These are phyloP conservation scores for Exophiala sideris DNA, from an alignment of 2,329 filamentous ascomycete genomes.

Conservation along the genomic window DNA sequence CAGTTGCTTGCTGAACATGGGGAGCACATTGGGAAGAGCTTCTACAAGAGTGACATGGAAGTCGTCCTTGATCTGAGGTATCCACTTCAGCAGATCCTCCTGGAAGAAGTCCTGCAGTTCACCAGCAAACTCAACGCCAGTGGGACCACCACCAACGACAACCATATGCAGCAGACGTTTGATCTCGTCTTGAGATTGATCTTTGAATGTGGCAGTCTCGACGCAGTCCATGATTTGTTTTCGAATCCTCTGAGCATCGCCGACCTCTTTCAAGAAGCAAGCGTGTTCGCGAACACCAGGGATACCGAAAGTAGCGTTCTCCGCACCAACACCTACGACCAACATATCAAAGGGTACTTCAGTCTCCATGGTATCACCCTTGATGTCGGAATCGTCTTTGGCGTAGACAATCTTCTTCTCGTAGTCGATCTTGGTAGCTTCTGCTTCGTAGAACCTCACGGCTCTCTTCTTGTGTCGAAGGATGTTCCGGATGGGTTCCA, in stretches of 20 bases:
- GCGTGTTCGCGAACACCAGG: slow-evolving; percentile 91
- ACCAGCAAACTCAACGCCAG: slow-evolving; percentile 96
- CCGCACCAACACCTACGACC: slow-evolving; percentile 92
- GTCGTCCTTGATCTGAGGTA: slow-evolving; percentile 89
- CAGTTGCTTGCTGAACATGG: slow-evolving; percentile 97
- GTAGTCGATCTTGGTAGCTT: slow-evolving; percentile 88
- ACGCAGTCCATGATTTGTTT: slow-evolving; percentile 99
- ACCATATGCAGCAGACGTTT: slow-evolving; percentile 98
- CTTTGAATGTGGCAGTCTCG: slow-evolving; percentile 97
- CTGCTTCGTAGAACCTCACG: slow-evolving; percentile 97
- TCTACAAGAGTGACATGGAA: slow-evolving; percentile 98
- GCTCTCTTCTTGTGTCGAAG: slow-evolving; percentile 88
- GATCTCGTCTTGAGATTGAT: slow-evolving; percentile 80
- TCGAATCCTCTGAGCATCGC: slow-evolving; percentile 90
- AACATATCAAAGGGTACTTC: slow-evolving; percentile 98
- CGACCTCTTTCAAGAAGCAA: slow-evolving; percentile 98
- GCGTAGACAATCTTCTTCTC: slow-evolving; percentile 85
- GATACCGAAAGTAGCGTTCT: slow-evolving; percentile 98
- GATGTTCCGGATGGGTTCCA: slow-evolving; percentile 97
- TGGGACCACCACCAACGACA: slow-evolving; percentile 87
- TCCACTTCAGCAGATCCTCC: slow-evolving; percentile 95
- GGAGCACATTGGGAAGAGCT: slow-evolving; percentile 91
- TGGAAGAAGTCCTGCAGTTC: slow-evolving; percentile 99
- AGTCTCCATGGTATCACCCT: slow-evolving; percentile 74
- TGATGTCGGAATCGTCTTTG: slow-evolving; percentile 88